Evolutionary conservation across 768 basidiomycete species (phyloP).

Genomic region (Pisolithus albus): DNA sequence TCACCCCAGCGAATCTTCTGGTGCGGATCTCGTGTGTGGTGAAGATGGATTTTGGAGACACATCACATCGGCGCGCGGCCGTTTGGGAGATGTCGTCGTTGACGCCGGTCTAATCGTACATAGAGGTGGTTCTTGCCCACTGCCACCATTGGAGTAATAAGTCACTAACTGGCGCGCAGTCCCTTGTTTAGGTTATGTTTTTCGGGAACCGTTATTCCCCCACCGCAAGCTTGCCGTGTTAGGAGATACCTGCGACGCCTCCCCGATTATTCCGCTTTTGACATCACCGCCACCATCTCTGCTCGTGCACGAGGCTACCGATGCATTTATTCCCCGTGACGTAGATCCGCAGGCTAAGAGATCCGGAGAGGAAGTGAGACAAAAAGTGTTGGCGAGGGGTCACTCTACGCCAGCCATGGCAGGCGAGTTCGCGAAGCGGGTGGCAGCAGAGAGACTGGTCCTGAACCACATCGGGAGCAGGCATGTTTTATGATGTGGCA

Average conservation of each 20-base stretch:
- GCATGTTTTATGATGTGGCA: conserved; percentile 18
- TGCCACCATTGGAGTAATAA: not conserved
- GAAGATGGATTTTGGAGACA: conserved; percentile 60
- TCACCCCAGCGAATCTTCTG: conserved; percentile 59
- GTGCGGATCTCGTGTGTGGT: conserved; percentile 49
- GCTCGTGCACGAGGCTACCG: conserved; percentile 84
- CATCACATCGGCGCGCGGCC: conserved; percentile 37
- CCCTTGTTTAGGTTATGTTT: conserved; percentile 73
- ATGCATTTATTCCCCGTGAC: conserved; percentile 55
- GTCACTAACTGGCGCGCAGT: not conserved
- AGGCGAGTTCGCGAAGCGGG: conserved; percentile 59
- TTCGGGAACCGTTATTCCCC: conserved; percentile 47
- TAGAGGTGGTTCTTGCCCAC: conserved; percentile 42
- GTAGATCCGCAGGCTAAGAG: conserved; percentile 46
- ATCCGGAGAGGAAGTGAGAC: conserved; percentile 34
- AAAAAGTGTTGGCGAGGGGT: conserved; percentile 56
- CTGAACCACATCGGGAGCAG: conserved; percentile 74
- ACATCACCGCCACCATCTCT: conserved; percentile 45
- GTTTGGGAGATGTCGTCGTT: conserved; percentile 41
- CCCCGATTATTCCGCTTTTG: conserved; percentile 52
- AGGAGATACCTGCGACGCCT: conserved; percentile 70
- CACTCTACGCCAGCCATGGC: conserved; percentile 80
- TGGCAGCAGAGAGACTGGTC: conserved; percentile 55
- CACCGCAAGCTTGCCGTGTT: conserved; percentile 65
- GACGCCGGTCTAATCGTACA: conserved; percentile 74